Percentiles rank a stretch among this genome's conserved stretches.
Conservation (phyloP, 192 early-diverging fungal species). For the Gaertneriomyces sp. region DNA sequence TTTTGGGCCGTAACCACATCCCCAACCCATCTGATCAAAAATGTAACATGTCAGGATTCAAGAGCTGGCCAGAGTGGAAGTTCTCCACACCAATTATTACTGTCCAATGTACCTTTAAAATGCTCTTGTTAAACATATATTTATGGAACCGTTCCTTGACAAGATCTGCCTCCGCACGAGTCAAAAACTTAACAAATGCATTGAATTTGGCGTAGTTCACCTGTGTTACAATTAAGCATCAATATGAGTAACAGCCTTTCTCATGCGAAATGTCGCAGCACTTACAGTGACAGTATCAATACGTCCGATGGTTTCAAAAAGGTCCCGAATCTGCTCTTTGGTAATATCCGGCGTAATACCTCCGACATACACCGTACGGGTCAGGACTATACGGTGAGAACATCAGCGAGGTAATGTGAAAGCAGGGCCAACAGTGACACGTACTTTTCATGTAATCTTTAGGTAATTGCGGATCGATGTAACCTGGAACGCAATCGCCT, state of each 20-base stretch:
- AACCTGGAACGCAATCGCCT: constrained; percentile 28
- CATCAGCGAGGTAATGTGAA: not conserved
- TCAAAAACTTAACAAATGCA: constrained; percentile 50
- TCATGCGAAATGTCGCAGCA: not conserved
- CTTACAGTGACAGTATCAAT: constrained; percentile 48
- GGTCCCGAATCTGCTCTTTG: constrained; percentile 37
- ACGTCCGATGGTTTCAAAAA: constrained; percentile 41
- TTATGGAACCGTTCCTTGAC: constrained; percentile 35
- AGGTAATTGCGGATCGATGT: constrained; percentile 25
- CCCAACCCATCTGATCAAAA: constrained; percentile 45
- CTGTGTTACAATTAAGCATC: constrained; percentile 16
- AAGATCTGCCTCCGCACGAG: constrained; percentile 46
- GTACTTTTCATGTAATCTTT: constrained; percentile 43
- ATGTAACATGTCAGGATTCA: not conserved
- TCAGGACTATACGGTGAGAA: constrained; percentile 33
- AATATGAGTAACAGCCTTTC: not conserved
- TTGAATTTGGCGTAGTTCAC: constrained; percentile 51
- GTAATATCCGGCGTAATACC: constrained; percentile 36
- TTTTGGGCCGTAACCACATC: constrained; percentile 55
- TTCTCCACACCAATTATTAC: too few relatives aligned
- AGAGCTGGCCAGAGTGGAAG: too few relatives aligned
- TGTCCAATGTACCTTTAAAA: constrained; percentile 33
- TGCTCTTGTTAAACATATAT: constrained; percentile 25
- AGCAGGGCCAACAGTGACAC: constrained; percentile 1
- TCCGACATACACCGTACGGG: constrained; percentile 50